phyloP scores from a whole-genome alignment of 148 eudicot genomes.

The Camellia granthamiana region DNA sequence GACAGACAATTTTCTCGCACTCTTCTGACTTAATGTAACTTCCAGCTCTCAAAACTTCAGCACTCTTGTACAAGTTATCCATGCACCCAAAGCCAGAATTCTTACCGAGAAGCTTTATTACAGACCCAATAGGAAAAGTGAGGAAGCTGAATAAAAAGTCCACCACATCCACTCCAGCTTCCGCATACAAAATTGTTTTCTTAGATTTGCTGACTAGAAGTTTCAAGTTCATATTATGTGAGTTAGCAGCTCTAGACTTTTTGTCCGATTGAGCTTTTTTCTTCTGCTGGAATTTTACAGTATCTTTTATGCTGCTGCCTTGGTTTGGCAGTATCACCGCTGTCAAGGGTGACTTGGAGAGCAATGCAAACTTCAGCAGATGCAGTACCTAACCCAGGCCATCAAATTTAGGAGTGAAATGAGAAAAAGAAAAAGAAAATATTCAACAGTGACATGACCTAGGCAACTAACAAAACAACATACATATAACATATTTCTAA shows the following conservation, averaged over 20 bases:
- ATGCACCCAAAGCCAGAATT: conserved; percentile 12
- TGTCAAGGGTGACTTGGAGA: conserved; percentile 7
- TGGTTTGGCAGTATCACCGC: background rate
- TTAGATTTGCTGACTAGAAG: conserved; percentile 3
- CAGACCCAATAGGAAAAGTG: conserved; percentile 2
- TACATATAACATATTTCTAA: too few species aligned
- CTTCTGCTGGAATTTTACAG: background rate
- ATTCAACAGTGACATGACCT: background rate
- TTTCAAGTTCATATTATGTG: conserved; percentile 5
- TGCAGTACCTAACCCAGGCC: background rate
- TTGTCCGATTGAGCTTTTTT: conserved; percentile 3
- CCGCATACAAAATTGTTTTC: background rate
- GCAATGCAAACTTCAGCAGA: conserved; percentile 10
- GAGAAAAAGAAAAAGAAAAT: background rate
- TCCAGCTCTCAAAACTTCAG: background rate
- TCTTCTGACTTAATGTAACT: conserved; percentile 2
- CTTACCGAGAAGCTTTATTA: conserved; percentile 9
- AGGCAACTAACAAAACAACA: too few species aligned
- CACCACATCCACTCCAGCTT: conserved; percentile 14
- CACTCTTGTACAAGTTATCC: conserved; percentile 9
- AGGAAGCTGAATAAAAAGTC: conserved; percentile 8
- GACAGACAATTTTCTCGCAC: background rate
- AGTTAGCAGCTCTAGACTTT: background rate
- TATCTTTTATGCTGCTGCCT: background rate
- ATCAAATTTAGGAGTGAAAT: background rate